phyloP scores from a whole-genome alignment of 2,329 filamentous ascomycete genomes.

The Ceratocystis alfenasii region DNA sequence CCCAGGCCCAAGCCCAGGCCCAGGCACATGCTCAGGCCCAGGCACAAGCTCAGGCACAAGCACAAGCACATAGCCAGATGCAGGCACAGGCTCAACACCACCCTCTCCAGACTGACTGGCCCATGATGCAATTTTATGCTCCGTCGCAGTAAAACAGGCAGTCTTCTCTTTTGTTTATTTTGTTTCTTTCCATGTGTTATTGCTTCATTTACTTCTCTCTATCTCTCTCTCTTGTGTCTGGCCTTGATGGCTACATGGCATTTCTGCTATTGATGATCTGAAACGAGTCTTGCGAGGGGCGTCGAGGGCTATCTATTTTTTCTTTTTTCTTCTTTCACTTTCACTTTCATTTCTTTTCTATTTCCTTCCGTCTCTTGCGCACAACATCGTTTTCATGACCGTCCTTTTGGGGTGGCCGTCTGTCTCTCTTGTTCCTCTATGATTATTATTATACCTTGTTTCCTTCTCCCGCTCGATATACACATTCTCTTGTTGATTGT shows the following conservation, averaged over 20 bases:
- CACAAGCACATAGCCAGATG: slow-evolving; percentile 15
- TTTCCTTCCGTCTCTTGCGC: slow-evolving; percentile 8
- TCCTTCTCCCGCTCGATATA: not conserved
- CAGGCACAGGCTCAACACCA: slow-evolving; percentile 21
- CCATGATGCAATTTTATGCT: slow-evolving; percentile 25
- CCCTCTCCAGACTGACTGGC: slow-evolving; percentile 25
- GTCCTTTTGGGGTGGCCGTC: not conserved
- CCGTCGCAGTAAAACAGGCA: slow-evolving; percentile 3
- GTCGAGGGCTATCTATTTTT: not conserved
- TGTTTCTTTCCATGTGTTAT: not conserved
- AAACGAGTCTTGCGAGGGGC: slow-evolving; percentile 7
- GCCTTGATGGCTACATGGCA: not conserved
- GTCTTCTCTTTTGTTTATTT: not conserved
- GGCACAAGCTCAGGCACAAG: slow-evolving; percentile 4
- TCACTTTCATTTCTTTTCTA: not conserved
- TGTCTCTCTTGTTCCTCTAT: slow-evolving; percentile 4
- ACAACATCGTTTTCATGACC: slow-evolving; percentile 5
- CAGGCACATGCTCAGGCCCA: slow-evolving; percentile 14
- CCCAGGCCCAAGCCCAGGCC: slow-evolving; percentile 7
- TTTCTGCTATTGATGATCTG: slow-evolving; percentile 4
- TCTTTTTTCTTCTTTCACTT: slow-evolving; percentile 7
- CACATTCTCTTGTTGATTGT: not conserved
- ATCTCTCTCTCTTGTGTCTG: not conserved
- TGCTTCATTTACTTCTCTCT: not conserved
- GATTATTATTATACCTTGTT: not conserved